These are phyloP conservation scores for Myxozyma nipponensis DNA, from an alignment of 805 yeast species.

Conservation along the genomic window DNA sequence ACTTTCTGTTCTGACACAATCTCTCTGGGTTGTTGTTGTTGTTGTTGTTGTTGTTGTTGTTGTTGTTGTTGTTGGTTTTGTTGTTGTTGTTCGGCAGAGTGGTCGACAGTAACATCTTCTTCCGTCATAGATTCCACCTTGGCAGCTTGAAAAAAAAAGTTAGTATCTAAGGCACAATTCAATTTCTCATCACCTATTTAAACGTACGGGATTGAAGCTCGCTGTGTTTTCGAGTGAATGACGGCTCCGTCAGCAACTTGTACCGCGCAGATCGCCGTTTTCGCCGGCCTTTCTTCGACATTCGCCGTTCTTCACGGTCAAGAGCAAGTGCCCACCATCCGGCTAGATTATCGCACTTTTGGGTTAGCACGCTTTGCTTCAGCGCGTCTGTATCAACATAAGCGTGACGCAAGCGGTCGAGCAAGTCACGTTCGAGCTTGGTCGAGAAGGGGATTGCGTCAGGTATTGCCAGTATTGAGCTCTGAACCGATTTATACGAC, in stretches of 20 bases:
- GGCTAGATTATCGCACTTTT: conserved; percentile 65
- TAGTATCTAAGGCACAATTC: no score
- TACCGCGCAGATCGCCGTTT: conserved; percentile 3
- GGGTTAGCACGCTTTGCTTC: conserved; percentile 52
- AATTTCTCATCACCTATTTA: no score
- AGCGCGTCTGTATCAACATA: conserved; percentile 64
- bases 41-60: no score
- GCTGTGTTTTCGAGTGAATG: conserved; percentile 5
- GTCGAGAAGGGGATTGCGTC: conserved; percentile 51
- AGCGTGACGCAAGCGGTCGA: conserved; percentile 55
- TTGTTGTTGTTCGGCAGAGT: neutral
- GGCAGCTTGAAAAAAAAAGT: no score
- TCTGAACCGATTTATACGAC: conserved; percentile 31
- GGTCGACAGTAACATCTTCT: neutral
- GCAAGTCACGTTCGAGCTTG: conserved; percentile 56
- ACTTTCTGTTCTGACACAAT: no score
- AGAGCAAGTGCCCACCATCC: conserved; percentile 70
- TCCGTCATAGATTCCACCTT: no score
- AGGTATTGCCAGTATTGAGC: conserved; percentile 42
- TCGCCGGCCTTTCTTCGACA: conserved; percentile 30
- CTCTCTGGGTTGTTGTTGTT: no score
- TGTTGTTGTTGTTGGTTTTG: no score
- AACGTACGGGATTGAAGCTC: neutral
- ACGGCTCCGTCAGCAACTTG: conserved; percentile 1
- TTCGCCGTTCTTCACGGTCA: conserved; percentile 44